Evolutionary conservation across 768 basidiomycete genomes (phyloP), one percentile per base, ranked within the genome.

Genomic region (Dacryopinax spathularia): DNA sequence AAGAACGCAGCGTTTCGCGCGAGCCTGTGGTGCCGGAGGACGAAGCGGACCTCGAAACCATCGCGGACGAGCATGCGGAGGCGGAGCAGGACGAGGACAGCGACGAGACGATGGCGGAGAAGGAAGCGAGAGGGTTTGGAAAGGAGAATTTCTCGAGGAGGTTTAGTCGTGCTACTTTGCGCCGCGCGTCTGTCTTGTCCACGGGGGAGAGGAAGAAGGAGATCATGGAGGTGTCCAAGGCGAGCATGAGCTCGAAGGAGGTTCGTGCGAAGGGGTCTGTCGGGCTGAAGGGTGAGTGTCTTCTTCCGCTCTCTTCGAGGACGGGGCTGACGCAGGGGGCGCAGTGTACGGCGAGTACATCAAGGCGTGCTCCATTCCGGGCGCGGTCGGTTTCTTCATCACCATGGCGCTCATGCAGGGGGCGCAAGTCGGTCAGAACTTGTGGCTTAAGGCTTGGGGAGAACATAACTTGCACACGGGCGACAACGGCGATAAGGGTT

Each of bases 291-390:
- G 92, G 3, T 81, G 80, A 27, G 92, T 95, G 10, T 29, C 5
- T 3, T 25, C 48, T 15, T 56, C 18, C 25, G 36, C 36, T 37
- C n/a, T 10, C 18, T 10, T 29, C 13, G 15, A 25, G 10, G 25
- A 3, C 5, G 5, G 6, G 3, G 20, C 48, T 56, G 48, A 56
- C 18, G 25, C 13, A 6, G 18, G 9, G 73, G 69, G 71, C 15
- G 75, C 80, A 5, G 90, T 96, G 1, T 96, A 96, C 72, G 70
- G 74, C 60, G 76, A 84, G 63, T 96, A 96, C 70, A 80, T 95
- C 68, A 75, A 82, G 63, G 88, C 92, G 0, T 88, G 89, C 7
- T 92, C 90, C 1, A 84, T 79, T 66, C 67, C 76, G 0, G 92
- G 89, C 0, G 91, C 90, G 70, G 69, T 70, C 5, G 67, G 76